A percentile compares a stretch with the other conserved stretches of the same genome.
Conservation (phyloP, 2,329 filamentous ascomycete species). For the Cylindrodendrum hubeiense region DNA sequence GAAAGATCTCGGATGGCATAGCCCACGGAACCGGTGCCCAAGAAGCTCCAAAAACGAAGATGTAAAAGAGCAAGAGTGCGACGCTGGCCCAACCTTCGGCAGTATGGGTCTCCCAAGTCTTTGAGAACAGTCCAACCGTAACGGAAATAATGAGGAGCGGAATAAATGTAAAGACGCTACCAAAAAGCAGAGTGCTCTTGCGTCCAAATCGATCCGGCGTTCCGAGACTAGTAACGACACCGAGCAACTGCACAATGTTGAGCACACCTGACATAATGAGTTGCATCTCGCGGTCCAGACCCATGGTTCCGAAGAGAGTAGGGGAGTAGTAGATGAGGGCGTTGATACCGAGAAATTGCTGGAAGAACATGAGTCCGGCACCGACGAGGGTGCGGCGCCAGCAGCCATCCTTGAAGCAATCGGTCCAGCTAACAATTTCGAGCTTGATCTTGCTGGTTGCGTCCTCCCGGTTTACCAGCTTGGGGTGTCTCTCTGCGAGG, state of each 20-base stretch:
- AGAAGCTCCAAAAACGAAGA: slow-evolving; percentile 69
- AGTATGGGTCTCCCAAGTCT: slow-evolving; percentile 26
- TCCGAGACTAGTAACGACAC: slow-evolving; percentile 58
- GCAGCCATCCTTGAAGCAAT: slow-evolving; percentile 63
- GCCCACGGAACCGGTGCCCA: slow-evolving; percentile 67
- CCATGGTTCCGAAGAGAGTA: slow-evolving; percentile 67
- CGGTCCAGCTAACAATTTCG: slow-evolving; percentile 61
- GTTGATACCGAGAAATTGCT: slow-evolving; percentile 54
- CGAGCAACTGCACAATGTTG: slow-evolving; percentile 48
- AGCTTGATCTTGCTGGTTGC: slow-evolving; percentile 54
- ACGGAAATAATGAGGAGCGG: slow-evolving; percentile 43
- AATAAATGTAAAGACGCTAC: slow-evolving; percentile 44
- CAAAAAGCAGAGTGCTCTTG: slow-evolving; percentile 41
- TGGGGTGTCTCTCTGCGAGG: slow-evolving; percentile 49
- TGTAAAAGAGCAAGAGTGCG: slow-evolving; percentile 61
- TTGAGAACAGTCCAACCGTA: slow-evolving; percentile 41
- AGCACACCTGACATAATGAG: slow-evolving; percentile 49
- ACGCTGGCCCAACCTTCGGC: slow-evolving; percentile 41
- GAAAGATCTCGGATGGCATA: slow-evolving; percentile 70
- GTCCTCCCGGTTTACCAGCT: slow-evolving; percentile 49
- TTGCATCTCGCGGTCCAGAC: slow-evolving; percentile 54
- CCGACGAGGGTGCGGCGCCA: slow-evolving; percentile 62
- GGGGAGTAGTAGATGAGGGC: slow-evolving; percentile 70
- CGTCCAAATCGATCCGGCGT: slow-evolving; percentile 50
- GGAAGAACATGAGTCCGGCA: slow-evolving; percentile 67